Conservation (phyloP, 768 basidiomycete species). For the Calvatia gigantea region DNA sequence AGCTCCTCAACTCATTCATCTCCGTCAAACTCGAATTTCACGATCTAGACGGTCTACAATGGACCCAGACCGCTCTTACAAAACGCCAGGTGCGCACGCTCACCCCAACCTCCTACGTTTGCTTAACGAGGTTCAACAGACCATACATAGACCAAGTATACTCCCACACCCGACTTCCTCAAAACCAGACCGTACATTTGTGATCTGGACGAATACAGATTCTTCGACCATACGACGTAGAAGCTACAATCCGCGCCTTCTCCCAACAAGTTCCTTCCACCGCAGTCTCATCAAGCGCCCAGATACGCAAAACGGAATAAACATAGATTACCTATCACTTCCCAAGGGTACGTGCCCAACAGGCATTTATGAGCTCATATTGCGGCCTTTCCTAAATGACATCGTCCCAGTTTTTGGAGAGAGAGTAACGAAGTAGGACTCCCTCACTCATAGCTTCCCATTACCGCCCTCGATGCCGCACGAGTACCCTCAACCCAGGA, state of each 20-base stretch:
- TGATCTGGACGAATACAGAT: not conserved
- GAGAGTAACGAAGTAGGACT: not conserved
- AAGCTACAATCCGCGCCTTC: constrained; percentile 4
- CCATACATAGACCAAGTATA: not conserved
- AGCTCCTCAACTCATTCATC: constrained; percentile 40
- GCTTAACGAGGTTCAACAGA: not conserved
- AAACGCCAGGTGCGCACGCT: constrained; percentile 20
- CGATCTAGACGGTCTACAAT: constrained; percentile 57
- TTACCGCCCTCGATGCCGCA: not conserved
- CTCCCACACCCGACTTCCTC: not conserved
- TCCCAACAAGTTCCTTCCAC: not conserved
- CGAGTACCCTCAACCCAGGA: too few species aligned
- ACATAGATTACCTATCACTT: not conserved
- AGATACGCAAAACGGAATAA: not conserved
- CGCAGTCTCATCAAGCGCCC: not conserved
- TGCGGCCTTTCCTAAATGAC: not conserved
- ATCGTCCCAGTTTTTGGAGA: not conserved
- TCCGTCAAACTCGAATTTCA: constrained; percentile 59
- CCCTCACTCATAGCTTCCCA: not conserved
- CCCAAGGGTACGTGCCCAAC: not conserved
- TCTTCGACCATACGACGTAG: not conserved
- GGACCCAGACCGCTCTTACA: constrained; percentile 37
- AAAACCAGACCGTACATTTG: too few species aligned
- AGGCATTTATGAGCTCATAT: not conserved
- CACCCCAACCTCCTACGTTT: not conserved